Evolutionary conservation across 306 rosid genomes (phyloP).

Genomic region (Alnus rubra): DNA sequence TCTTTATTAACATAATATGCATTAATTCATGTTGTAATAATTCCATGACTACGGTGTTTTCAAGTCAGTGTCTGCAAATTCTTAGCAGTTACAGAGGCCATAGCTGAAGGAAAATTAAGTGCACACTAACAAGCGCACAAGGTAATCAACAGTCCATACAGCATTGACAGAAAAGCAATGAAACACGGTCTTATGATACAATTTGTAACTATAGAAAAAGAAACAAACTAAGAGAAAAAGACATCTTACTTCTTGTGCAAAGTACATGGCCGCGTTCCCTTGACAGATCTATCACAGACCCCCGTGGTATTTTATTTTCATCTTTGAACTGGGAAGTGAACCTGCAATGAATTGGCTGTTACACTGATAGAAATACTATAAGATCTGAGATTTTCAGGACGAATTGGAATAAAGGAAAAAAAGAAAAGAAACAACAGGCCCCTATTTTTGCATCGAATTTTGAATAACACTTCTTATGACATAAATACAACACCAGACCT

Average conservation of each 20-base stretch:
- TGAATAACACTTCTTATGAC: neutral
- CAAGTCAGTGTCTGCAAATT: neutral
- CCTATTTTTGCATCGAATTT: neutral
- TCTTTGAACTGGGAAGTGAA: slow-evolving; percentile 95
- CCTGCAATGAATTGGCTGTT: slow-evolving; percentile 50
- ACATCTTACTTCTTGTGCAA: slow-evolving; percentile 75
- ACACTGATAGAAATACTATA: slow-evolving; percentile 15
- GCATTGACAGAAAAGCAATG: neutral
- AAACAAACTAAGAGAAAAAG: slow-evolving; percentile 21
- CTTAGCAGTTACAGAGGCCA: slow-evolving; percentile 3
- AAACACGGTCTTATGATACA: too few relatives aligned
- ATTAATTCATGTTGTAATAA: neutral
- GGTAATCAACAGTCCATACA: slow-evolving; percentile 16
- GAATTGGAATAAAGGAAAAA: neutral
- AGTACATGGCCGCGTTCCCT: slow-evolving; percentile 76
- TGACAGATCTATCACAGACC: slow-evolving; percentile 72
- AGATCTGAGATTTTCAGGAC: neutral
- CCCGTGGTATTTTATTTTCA: slow-evolving; percentile 82
- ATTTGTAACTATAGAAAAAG: slow-evolving; percentile 3
- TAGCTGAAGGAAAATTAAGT: neutral
- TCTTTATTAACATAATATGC: neutral
- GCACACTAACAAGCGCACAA: neutral
- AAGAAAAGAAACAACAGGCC: neutral
- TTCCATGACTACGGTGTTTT: neutral
- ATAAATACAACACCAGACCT: neutral